Conservation (phyloP, 192 early-diverging fungal species). For the Coemansia sp. region DNA sequence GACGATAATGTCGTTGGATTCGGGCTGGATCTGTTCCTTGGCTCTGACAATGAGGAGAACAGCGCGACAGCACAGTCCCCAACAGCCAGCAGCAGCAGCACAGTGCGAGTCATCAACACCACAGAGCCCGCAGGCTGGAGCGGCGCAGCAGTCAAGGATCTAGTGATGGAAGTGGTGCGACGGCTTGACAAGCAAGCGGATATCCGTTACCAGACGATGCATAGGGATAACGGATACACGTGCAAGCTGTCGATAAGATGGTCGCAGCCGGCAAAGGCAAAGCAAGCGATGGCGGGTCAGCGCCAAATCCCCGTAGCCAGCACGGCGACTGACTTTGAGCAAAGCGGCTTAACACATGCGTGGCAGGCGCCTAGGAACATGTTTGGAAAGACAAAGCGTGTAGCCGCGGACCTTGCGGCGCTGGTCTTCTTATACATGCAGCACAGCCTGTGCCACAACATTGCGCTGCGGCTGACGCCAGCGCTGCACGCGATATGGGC, state of each 20-base stretch:
- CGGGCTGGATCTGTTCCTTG: conserved; percentile 6
- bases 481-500: conserved; percentile 18
- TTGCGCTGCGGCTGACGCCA: conserved; percentile 14
- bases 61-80: not conserved
- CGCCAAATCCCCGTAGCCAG: not conserved
- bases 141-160: conserved; percentile 8
- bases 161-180: conserved; percentile 2
- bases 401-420: conserved; percentile 14
- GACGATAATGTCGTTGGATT: conserved; percentile 11
- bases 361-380: conserved; percentile 14
- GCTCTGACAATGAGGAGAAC: not conserved
- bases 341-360: conserved; percentile 7
- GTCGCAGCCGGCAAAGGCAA: conserved; percentile 14
- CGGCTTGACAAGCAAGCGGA: conserved; percentile 16
- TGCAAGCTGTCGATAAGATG: conserved; percentile 10
- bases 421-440: conserved; percentile 29
- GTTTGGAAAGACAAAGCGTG: conserved; percentile 9
- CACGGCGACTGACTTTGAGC: not conserved
- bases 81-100: not conserved
- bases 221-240: not conserved
- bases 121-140: conserved; percentile 16
- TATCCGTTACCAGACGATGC: not conserved
- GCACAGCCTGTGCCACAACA: not conserved
- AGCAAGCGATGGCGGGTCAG: not conserved
- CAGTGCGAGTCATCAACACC: conserved; percentile 2